A percentile compares a stretch with the other conserved stretches of the same genome.
These are phyloP conservation scores for Coemansia aciculifera DNA, from an alignment of 192 early-diverging fungal species.

Conservation along the genomic window DNA sequence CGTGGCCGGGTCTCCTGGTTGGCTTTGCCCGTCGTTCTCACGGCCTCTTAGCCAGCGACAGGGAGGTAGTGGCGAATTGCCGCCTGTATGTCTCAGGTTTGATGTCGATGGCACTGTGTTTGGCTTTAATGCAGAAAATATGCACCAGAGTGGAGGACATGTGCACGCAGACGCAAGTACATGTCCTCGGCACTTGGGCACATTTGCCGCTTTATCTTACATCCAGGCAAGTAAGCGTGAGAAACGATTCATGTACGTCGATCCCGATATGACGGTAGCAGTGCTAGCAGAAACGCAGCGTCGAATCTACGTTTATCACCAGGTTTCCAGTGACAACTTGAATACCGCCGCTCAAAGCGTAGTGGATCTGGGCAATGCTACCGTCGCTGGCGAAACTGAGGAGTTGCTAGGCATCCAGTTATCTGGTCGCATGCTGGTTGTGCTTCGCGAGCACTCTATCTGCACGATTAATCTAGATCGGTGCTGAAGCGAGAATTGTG, in stretches of 20 bases:
- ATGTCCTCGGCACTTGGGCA: conserved; percentile 52
- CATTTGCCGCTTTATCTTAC: conserved; percentile 70
- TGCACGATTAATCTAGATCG: conserved; percentile 26
- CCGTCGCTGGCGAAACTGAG: conserved; percentile 11
- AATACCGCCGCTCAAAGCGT: conserved; percentile 40
- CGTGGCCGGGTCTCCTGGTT: conserved; percentile 59
- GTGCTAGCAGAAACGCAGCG: conserved; percentile 49
- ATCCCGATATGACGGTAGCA: conserved; percentile 43
- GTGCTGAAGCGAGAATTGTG: conserved; percentile 12
- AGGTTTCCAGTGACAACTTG: background rate
- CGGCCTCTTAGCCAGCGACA: conserved; percentile 1
- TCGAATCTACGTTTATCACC: conserved; percentile 50
- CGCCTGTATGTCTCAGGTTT: conserved; percentile 61
- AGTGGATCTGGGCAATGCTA: conserved; percentile 31
- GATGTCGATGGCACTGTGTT: conserved; percentile 76
- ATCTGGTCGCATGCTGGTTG: conserved; percentile 15
- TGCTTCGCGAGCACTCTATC: conserved; percentile 28
- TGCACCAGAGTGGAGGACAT: background rate
- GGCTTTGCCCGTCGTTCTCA: conserved; percentile 59
- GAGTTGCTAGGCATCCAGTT: conserved; percentile 45
- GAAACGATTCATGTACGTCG: conserved; percentile 61
- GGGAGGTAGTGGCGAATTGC: conserved; percentile 16
- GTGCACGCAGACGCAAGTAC: background rate
- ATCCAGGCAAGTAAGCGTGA: conserved; percentile 78
- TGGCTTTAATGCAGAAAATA: conserved; percentile 19